Percentiles rank a stretch among this genome's conserved stretches.
These are phyloP conservation scores for Dactylellina haptotyla DNA, from an alignment of 2,329 filamentous ascomycete species.

Conservation along the genomic window DNA sequence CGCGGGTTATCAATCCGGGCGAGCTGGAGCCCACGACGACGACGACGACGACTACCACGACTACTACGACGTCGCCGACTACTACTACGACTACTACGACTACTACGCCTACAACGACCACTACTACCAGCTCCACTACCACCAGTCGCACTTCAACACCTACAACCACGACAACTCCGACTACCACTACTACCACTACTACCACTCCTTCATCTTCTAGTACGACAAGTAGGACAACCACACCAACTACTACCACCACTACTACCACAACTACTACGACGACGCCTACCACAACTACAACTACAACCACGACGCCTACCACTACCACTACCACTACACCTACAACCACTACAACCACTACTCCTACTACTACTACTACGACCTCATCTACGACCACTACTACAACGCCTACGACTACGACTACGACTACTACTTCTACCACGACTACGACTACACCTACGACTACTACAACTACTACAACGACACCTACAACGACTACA, in stretches of 20 bases:
- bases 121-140: conserved; percentile 3
- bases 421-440: not conserved
- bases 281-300: too few relatives aligned
- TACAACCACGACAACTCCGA: not conserved
- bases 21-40: conserved; percentile 1
- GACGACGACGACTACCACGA: too few relatives aligned
- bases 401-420: not conserved
- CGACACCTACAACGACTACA: not conserved
- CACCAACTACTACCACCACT: not conserved
- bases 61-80: too few relatives aligned
- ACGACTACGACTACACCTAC: conserved; percentile 2
- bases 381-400: conserved; percentile 8
- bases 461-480: not conserved
- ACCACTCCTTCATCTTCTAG: not conserved
- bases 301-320: not conserved
- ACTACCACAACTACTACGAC: not conserved
- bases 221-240: conserved; percentile 1
- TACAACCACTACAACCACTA: too few relatives aligned
- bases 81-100: not conserved
- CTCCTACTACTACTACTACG: not conserved
- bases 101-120: conserved; percentile 3
- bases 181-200: not conserved
- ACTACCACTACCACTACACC: not conserved
- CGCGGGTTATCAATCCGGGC: conserved; percentile 25
- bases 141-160: not conserved